Percentiles rank a stretch among this genome's conserved stretches.
These are phyloP conservation scores for Arthonia radiata DNA, from an alignment of 495 filamentous ascomycete genomes.

Conservation along the genomic window DNA sequence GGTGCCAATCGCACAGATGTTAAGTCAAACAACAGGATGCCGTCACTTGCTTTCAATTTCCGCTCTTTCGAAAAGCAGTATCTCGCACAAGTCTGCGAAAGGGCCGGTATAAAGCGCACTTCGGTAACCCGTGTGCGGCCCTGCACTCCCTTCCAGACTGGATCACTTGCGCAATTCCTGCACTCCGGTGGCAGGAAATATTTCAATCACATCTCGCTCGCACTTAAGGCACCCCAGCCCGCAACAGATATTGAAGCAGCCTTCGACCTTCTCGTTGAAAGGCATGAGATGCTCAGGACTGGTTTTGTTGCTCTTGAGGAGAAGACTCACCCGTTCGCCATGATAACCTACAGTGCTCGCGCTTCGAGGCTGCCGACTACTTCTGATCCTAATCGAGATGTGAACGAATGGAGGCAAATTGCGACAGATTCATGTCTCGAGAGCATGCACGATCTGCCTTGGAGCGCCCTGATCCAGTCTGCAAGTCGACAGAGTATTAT, in stretches of 20 bases:
- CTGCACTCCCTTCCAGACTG: constrained; percentile 37
- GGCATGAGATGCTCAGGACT: constrained; percentile 14
- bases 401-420: constrained; percentile 4
- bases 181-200: constrained; percentile 29
- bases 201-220: constrained; percentile 31
- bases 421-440: constrained; percentile 1
- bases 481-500: constrained; percentile 7
- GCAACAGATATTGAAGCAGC: constrained; percentile 6
- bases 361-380: constrained; percentile 19
- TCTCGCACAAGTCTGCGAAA: constrained; percentile 6
- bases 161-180: constrained; percentile 36
- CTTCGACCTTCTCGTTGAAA: constrained; percentile 9
- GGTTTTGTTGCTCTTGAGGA: constrained; percentile 12
- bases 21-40: neutral
- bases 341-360: constrained; percentile 27
- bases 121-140: constrained; percentile 26
- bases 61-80: constrained; percentile 19
- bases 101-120: constrained; percentile 1
- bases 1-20: constrained; percentile 6
- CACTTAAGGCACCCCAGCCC: constrained; percentile 17
- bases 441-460: constrained; percentile 15
- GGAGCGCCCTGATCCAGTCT: neutral
- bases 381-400: constrained; percentile 1
- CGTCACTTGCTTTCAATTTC: constrained; percentile 12
- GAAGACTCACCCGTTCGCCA: constrained; percentile 30